Conservation (phyloP, 805 yeast species). For the Kazachstania kunashirensis region DNA sequence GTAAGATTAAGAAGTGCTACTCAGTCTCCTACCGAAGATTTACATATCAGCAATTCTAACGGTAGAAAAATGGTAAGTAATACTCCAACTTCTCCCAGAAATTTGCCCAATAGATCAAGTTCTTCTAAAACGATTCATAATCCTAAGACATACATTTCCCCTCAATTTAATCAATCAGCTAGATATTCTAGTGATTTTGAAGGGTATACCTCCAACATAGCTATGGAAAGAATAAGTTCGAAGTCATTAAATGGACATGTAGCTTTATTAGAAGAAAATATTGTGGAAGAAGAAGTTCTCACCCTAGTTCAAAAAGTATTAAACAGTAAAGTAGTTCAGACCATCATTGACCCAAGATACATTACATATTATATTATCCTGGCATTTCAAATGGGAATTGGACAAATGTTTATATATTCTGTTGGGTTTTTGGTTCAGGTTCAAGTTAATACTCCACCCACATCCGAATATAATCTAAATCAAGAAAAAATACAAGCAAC, state of each 20-base stretch:
- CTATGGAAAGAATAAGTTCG: not conserved
- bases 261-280: not conserved
- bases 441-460: conserved; percentile 28
- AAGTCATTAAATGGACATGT: too few species aligned
- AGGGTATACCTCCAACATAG: too few species aligned
- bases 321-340: conserved; percentile 7
- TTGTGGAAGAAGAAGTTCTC: not conserved
- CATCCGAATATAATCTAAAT: conserved; percentile 10
- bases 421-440: conserved; percentile 63
- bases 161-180: too few species aligned
- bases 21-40: too few species aligned
- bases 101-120: too few species aligned
- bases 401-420: conserved; percentile 63
- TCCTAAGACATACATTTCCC: too few species aligned
- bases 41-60: too few species aligned
- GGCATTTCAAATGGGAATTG: conserved; percentile 50
- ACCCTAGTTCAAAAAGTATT: not conserved
- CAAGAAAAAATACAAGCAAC: conserved; percentile 51
- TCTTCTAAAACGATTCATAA: too few species aligned
- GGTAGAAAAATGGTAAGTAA: too few species aligned
- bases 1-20: too few species aligned
- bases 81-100: too few species aligned
- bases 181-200: too few species aligned
- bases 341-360: conserved; percentile 32
- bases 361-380: conserved; percentile 45